Evolutionary conservation across 225 moss, liverwort and hornwort species (phyloP).

Genomic region (Sphagnum tenellum): DNA sequence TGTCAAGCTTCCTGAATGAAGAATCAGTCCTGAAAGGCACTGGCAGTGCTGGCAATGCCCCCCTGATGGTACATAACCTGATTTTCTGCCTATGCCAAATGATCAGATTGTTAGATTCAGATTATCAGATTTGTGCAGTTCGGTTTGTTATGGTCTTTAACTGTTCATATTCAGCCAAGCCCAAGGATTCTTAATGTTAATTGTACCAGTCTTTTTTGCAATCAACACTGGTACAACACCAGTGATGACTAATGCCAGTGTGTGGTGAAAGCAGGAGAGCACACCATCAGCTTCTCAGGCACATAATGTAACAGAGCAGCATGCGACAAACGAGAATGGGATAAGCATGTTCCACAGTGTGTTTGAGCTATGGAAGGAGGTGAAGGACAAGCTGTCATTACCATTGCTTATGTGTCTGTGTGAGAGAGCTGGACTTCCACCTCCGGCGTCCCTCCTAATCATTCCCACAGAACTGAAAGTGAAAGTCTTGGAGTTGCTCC

Average conservation of each 20-base stretch:
- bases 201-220: too few relatives aligned
- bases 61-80: too few relatives aligned
- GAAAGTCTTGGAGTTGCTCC: slow-evolving; percentile 67
- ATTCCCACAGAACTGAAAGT: slow-evolving; percentile 85
- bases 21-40: slow-evolving; percentile 40
- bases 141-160: too few relatives aligned
- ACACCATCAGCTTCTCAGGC: slow-evolving; percentile 20
- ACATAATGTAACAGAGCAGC: slow-evolving; percentile 8
- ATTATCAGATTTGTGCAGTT: too few relatives aligned
- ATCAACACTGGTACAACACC: slow-evolving; percentile 2
- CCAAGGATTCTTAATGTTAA: too few relatives aligned
- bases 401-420: slow-evolving; percentile 82
- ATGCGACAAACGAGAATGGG: slow-evolving; percentile 11
- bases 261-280: slow-evolving; percentile 31
- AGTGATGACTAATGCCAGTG: slow-evolving; percentile 35
- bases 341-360: slow-evolving; percentile 45
- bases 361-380: slow-evolving; percentile 91
- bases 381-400: slow-evolving; percentile 82
- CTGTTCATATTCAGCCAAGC: too few relatives aligned
- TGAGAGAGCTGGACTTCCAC: slow-evolving; percentile 75
- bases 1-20: slow-evolving; percentile 41
- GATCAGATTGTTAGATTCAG: too few relatives aligned
- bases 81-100: too few relatives aligned
- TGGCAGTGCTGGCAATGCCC: slow-evolving; percentile 38
- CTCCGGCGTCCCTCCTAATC: slow-evolving; percentile 69